These are phyloP conservation scores for Hura crepitans DNA, from an alignment of 441 rosid genomes.

Conservation along the genomic window DNA sequence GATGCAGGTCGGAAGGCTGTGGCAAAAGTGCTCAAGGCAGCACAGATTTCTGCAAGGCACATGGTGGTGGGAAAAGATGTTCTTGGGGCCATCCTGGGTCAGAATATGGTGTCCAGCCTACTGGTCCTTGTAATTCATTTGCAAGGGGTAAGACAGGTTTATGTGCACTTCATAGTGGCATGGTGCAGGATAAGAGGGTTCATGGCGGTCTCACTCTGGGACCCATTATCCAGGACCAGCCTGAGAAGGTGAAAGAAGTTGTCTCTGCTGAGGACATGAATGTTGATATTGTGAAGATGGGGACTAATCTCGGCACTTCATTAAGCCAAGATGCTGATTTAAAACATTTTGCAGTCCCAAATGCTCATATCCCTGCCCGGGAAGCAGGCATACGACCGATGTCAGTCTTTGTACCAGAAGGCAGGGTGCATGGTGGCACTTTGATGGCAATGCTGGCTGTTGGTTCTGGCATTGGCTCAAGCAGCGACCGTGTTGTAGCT, in stretches of 20 bases:
- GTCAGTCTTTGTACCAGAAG: slow-evolving; percentile 66
- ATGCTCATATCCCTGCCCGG: slow-evolving; percentile 17
- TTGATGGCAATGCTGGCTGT: slow-evolving; percentile 75
- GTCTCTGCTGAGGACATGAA: slow-evolving; percentile 50
- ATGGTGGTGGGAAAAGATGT: slow-evolving; percentile 96
- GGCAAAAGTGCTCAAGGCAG: slow-evolving; percentile 98
- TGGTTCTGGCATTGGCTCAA: slow-evolving; percentile 42
- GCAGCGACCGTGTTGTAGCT: slow-evolving; percentile 25
- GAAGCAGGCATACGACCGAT: slow-evolving; percentile 29
- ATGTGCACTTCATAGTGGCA: slow-evolving; percentile 74
- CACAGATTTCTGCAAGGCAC: slow-evolving; percentile 97
- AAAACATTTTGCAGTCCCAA: slow-evolving; percentile 33
- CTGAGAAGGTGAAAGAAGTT: slow-evolving; percentile 53
- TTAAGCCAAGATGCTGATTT: slow-evolving; percentile 32
- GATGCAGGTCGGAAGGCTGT: slow-evolving; percentile 80
- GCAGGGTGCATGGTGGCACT: slow-evolving; percentile 96
- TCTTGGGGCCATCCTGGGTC: slow-evolving; percentile 89
- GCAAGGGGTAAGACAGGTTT: slow-evolving; percentile 90
- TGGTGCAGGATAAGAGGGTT: slow-evolving; percentile 86
- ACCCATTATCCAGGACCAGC: slow-evolving; percentile 46
- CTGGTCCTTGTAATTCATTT: slow-evolving; percentile 77
- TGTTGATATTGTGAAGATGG: slow-evolving; percentile 42
- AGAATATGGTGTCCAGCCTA: slow-evolving; percentile 46
- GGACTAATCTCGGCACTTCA: slow-evolving; percentile 29
- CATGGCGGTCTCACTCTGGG: slow-evolving; percentile 74